Conservation (phyloP, 129 eudicot species). For the sunflower (Helianthus annuus) region DNA sequence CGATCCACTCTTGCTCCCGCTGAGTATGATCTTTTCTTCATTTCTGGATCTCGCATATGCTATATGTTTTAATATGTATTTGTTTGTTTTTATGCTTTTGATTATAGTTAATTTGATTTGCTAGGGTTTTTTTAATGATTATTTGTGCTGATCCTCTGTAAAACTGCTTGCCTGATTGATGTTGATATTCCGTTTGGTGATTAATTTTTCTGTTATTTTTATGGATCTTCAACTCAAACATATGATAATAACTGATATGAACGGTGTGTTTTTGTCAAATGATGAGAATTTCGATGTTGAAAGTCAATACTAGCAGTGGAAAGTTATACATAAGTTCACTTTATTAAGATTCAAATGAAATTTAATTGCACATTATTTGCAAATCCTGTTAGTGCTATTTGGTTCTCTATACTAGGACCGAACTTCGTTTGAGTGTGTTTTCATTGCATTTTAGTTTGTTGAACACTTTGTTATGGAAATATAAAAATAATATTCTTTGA, state of each 20-base stretch:
- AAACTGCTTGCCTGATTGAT: neutral
- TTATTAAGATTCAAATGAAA: neutral
- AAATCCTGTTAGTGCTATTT: too few relatives aligned
- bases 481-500: too few relatives aligned
- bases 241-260: neutral
- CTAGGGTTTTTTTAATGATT: neutral
- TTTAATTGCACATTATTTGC: neutral
- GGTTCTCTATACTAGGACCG: neutral
- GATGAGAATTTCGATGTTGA: neutral
- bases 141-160: neutral
- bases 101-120: too few relatives aligned
- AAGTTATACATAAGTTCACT: neutral
- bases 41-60: neutral
- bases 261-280: neutral
- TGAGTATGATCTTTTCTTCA: slow-evolving; percentile 38
- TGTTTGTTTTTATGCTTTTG: slow-evolving; percentile 1
- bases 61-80: neutral
- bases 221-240: neutral
- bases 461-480: too few relatives aligned
- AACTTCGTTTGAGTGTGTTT: neutral
- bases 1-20: slow-evolving; percentile 56
- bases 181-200: too few relatives aligned
- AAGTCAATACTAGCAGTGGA: neutral
- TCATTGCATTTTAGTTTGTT: neutral
- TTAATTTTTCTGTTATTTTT: neutral